Conservation (phyloP, 129 eudicot genomes). For the Lactuca saligna region DNA sequence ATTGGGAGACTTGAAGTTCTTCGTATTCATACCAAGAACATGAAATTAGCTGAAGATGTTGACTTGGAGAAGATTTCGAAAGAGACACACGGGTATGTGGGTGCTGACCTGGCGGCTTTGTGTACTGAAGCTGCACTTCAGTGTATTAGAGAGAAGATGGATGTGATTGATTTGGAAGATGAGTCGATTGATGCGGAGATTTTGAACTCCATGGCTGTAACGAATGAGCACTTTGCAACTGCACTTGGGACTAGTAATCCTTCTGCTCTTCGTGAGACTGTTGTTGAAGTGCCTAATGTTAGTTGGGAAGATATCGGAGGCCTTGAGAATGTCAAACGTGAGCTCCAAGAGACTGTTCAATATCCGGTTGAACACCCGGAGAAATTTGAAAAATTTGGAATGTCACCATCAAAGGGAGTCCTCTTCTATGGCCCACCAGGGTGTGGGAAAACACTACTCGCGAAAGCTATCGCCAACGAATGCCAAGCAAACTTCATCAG, state of each 20-base stretch:
- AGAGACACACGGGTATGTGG: conserved; percentile 94
- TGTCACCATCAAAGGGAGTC: conserved; percentile 98
- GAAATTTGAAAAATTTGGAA: conserved; percentile 54
- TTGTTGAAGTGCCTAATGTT: conserved; percentile 91
- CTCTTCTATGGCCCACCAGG: conserved; percentile 98
- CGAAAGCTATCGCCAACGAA: conserved; percentile 96
- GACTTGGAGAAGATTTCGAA: conserved; percentile 82
- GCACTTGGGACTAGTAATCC: conserved; percentile 98
- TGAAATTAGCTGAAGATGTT: conserved; percentile 92
- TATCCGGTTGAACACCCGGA: conserved; percentile 99
- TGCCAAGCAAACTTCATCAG: conserved; percentile 88
- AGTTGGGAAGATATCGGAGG: conserved; percentile 97
- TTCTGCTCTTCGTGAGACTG: conserved; percentile 95
- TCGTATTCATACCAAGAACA: conserved; percentile 93
- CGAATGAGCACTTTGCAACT: conserved; percentile 83
- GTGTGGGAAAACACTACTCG: conserved; percentile 91
- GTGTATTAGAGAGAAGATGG: conserved; percentile 98
- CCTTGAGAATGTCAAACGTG: conserved; percentile 90
- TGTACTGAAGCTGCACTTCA: conserved; percentile 97
- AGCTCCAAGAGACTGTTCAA: conserved; percentile 98
- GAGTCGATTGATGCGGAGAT: conserved; percentile 95
- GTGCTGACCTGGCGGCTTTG: conserved; percentile 95
- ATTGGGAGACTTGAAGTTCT: conserved; percentile 91
- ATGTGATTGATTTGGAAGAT: conserved; percentile 95
- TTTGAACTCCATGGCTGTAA: conserved; percentile 87